Evolutionary conservation across 768 basidiomycete genomes (phyloP).

Genomic region (Leccinum subtestaceum): DNA sequence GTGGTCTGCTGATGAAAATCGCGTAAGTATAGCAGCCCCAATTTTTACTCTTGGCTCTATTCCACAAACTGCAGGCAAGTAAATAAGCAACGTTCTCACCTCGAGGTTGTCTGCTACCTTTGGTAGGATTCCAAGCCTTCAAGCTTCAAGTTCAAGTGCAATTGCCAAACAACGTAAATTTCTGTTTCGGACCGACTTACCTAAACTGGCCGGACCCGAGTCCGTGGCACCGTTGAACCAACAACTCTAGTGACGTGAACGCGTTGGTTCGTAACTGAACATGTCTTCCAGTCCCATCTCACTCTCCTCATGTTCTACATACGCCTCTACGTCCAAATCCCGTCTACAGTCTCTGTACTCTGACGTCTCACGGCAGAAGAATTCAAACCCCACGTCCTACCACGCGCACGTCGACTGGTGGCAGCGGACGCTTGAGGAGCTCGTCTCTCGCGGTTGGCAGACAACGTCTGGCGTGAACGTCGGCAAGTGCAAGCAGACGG

Average conservation of each 20-base stretch:
- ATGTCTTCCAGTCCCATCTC: conserved; percentile 19
- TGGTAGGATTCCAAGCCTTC: too few species aligned
- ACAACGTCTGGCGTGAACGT: conserved; percentile 13
- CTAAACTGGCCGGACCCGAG: background rate
- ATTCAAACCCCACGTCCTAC: conserved; percentile 82
- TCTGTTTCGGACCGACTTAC: background rate
- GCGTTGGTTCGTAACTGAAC: background rate
- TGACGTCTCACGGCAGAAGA: conserved; percentile 79
- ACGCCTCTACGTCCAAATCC: conserved; percentile 32
- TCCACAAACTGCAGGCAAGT: too few species aligned
- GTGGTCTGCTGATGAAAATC: too few species aligned
- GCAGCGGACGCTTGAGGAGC: conserved; percentile 60
- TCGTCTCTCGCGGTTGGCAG: conserved; percentile 61
- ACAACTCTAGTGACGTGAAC: background rate
- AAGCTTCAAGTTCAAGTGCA: too few species aligned
- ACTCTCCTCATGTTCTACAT: conserved; percentile 28
- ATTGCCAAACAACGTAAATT: too few species aligned
- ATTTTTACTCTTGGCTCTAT: background rate
- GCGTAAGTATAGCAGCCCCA: too few species aligned
- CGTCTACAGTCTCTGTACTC: conserved; percentile 84
- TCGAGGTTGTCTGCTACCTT: background rate
- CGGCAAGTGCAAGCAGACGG: conserved; percentile 10
- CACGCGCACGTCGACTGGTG: conserved; percentile 86
- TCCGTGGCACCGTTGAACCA: too few species aligned
- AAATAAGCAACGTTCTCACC: background rate